Percentiles rank a stretch among this genome's conserved stretches.
Evolutionary conservation across 192 early-diverging fungal species (phyloP).

Genomic region (Backusella circina): DNA sequence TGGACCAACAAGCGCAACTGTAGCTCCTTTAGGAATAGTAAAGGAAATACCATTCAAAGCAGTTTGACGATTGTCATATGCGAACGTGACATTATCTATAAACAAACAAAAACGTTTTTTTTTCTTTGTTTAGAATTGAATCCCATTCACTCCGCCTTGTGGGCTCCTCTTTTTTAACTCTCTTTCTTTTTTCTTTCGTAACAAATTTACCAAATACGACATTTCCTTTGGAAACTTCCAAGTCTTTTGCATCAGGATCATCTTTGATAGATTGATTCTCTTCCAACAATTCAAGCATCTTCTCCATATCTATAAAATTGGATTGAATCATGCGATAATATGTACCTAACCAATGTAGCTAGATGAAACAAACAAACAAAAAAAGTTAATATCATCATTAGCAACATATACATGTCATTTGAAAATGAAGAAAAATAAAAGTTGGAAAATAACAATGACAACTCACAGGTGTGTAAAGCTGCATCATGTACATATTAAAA

Average conservation of each 20-base stretch:
- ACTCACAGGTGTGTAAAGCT: constrained; percentile 87
- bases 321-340: constrained; percentile 94
- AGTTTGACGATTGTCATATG: constrained; percentile 63
- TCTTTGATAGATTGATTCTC: constrained; percentile 65
- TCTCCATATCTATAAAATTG: constrained; percentile 96
- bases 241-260: constrained; percentile 51
- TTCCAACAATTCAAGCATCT: constrained; percentile 87
- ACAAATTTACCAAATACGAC: constrained; percentile 62
- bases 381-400: background rate
- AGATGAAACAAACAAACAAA: background rate
- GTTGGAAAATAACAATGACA: background rate
- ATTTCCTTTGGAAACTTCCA: constrained; percentile 55
- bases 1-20: constrained; percentile 78
- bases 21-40: constrained; percentile 62
- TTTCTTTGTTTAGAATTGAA: constrained; percentile 11
- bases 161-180: background rate
- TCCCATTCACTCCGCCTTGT: background rate
- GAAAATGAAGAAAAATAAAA: background rate
- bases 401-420: background rate
- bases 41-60: constrained; percentile 73
- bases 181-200: background rate
- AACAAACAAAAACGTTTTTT: background rate
- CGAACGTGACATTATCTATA: constrained; percentile 55
- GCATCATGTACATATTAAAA: constrained; percentile 84
- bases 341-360: constrained; percentile 86